Evolutionary conservation across 2,329 filamentous ascomycete genomes (phyloP), one percentile per base, ranked within the genome.

Genomic region (Talaromyces funiculosus): DNA sequence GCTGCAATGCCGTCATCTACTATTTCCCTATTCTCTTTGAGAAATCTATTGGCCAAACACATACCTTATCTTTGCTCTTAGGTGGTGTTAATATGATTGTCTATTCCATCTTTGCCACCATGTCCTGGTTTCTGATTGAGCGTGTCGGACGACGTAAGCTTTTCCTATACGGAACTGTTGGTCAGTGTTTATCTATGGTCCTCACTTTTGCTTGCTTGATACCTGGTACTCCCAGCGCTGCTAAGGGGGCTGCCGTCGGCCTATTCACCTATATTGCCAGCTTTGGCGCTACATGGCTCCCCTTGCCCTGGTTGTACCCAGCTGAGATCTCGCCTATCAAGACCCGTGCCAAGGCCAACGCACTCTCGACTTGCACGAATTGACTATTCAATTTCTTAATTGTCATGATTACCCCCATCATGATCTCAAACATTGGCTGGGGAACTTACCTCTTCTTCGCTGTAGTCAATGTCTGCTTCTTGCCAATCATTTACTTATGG

Each of bases 231-330:
- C 18, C 47, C 0, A 56, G 56, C 9, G 53, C 62, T 9, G 65
- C 67, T 10, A 68, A 67, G 56, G 67, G 69, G 43, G 66, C 67
- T 22, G 65, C 65, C 8, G 62, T 69, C 8, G 66, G 67, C 85
- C 24, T 87, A 16, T 88, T 88, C 72, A 81, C 82, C 5, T 88
- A 86, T 72, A 87, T 87, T 63, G 84, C 84, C 4, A 84, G 83
- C 57, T 88, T 87, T 62, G 85, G 84, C 18, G 83, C 84, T 0
- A 86, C 82, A 1, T 86, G 83, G 82, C 68, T 86, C 3, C 83
- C 84, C 14, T 77, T 86, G 24, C 84, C 84, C 0, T 88, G 83
- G 84, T 62, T 71, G 18, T 69, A 72, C 61, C 72, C 78, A 0
- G 76, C 80, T 43, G 81, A 81, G 62, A 74, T 80, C 69, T 80